phyloP scores from a whole-genome alignment of 106 monocot species.

The Platanthera guangdongensis region DNA sequence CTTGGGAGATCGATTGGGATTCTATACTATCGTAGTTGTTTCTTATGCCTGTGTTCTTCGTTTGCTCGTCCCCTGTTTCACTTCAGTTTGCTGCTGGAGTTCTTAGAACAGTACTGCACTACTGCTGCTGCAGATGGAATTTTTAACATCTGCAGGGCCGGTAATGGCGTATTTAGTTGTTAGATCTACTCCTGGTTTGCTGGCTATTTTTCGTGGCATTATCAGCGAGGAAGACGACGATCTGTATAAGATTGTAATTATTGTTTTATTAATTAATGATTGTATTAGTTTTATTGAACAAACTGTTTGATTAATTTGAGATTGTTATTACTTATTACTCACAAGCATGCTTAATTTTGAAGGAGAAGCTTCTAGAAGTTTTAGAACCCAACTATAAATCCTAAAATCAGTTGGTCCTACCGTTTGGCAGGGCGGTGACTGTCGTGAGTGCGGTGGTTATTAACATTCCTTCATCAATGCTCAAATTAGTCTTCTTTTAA shows the following conservation, averaged over 20 bases:
- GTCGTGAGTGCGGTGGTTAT: no score
- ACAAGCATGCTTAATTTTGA: no score
- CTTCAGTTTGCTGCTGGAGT: not conserved
- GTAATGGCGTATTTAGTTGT: not conserved
- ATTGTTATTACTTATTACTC: no score
- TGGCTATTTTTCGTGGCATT: not conserved
- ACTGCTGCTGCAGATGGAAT: slow-evolving; percentile 28
- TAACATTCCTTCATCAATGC: no score
- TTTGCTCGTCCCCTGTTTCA: not conserved
- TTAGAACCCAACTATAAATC: no score
- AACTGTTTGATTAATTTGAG: no score
- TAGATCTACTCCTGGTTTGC: not conserved
- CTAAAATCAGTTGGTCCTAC: no score
- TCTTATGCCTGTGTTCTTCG: not conserved
- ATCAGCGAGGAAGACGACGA: not conserved
- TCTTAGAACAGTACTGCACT: not conserved
- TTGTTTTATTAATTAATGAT: not conserved
- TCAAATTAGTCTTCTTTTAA: no score
- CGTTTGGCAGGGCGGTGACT: no score
- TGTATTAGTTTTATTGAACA: not conserved
- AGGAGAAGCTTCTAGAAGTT: no score
- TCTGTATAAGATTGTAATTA: not conserved
- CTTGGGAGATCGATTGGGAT: slow-evolving; percentile 90
- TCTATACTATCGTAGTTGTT: slow-evolving; percentile 40
- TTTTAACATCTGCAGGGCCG: slow-evolving; percentile 46